Base-by-base conservation (phyloP, 495 filamentous ascomycete genomes). In the Penicillium roqueforti region DNA sequence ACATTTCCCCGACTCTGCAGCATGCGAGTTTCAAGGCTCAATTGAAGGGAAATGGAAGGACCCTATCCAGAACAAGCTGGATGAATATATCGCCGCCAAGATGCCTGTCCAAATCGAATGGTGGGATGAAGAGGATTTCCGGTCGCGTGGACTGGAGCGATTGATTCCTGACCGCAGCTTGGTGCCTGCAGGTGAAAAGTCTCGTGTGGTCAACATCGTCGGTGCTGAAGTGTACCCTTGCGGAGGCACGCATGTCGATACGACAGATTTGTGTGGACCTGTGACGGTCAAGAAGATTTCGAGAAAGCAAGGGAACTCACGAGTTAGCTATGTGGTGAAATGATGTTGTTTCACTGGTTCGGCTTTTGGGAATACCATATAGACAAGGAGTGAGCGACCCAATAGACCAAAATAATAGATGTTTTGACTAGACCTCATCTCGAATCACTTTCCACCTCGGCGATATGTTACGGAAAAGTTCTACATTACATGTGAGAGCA, bases 221-320 rank as follows among this genome's bases (percentile, higher is more conserved):
- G 83, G 82, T 0, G 72, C 74, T 22, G 83, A 81, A 62, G 73
- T 70, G 31, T 84, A 85, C 68, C 83, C 83, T 1, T 87, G 84
- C 57, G 84, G 84, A 4, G 83, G 84, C 0, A 87, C 84, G 36
- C 84, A 87, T 68, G 80, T 87, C 14, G 66, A 73, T 23, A 76
- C 65, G 18, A 81, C 78, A 38, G 68, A 75, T 55, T 44, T 69
- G 39, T 79, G 76, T 53, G 83, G 82, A 13, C 70, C 71, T 63
- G 77, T 76, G 28, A 73, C 66, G 26, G 82, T 87, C 32, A 81
- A 73, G 75, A 85, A 83, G 72, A 79, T 86, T 39, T 74, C 71
- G 55, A 75, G 83, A 66, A 66, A 65, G 6, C 82, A 82, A 68
- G 83, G 83, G 5, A 72, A 58, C 18, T 80, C 75, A 37, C 72